Percentiles rank a stretch among this genome's conserved stretches.
phyloP scores from a whole-genome alignment of 306 rosid species.

The Malus domestica region ASM211411v1 NC_041802.1:27513001-27513500 shows the following conservation, averaged over 20 bases:
- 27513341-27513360: slow-evolving; percentile 72
- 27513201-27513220: slow-evolving; percentile 72
- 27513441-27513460: slow-evolving; percentile 67
- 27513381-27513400: slow-evolving; percentile 80
- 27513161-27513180: slow-evolving; percentile 97
- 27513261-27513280: slow-evolving; percentile 60
- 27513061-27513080: not conserved
- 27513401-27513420: slow-evolving; percentile 52
- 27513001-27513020: not conserved
- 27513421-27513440: slow-evolving; percentile 50
- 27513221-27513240: slow-evolving; percentile 52
- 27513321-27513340: slow-evolving; percentile 62
- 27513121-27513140: slow-evolving; percentile 89
- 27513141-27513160: slow-evolving; percentile 75
- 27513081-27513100: not conserved
- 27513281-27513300: slow-evolving; percentile 81
- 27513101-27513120: slow-evolving; percentile 20
- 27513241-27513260: slow-evolving; percentile 48
- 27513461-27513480: slow-evolving; percentile 53
- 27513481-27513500: slow-evolving; percentile 48
- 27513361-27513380: slow-evolving; percentile 81
- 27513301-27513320: slow-evolving; percentile 80
- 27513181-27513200: slow-evolving; percentile 76
- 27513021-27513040: not conserved
- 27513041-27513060: not conserved